Evolutionary conservation across 352 stramenopile genomes (phyloP).

Genomic region (Globisporangium orthogonon): DNA sequence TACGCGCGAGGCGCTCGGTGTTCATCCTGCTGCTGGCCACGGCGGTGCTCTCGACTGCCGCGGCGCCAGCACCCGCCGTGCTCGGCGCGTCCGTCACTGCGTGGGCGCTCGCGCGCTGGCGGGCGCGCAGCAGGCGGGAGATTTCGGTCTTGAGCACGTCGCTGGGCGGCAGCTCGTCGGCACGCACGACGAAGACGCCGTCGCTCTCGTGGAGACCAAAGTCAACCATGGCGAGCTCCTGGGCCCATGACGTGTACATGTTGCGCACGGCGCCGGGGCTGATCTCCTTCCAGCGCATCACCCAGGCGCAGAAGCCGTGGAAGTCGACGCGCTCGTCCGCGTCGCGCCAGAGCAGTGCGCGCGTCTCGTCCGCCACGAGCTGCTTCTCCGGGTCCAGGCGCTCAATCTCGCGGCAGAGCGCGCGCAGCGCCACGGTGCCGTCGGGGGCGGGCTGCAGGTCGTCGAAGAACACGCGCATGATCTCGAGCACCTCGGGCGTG

Average conservation of each 20-base stretch:
- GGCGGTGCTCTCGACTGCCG: conserved; percentile 2
- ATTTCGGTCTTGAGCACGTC: conserved; percentile 26
- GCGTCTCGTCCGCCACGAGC: conserved; percentile 41
- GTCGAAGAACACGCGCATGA: conserved; percentile 77
- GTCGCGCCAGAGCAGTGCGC: conserved; percentile 34
- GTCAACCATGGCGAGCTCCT: conserved; percentile 61
- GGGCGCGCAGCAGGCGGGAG: conserved; percentile 11
- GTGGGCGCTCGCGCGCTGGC: conserved; percentile 2
- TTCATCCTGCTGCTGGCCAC: neutral
- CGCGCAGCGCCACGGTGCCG: conserved; percentile 43
- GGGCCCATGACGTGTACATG: conserved; percentile 74
- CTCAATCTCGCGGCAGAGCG: conserved; percentile 56
- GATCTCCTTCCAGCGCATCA: conserved; percentile 78
- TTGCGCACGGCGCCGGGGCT: conserved; percentile 55
- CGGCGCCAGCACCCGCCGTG: neutral
- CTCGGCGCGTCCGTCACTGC: conserved; percentile 3
- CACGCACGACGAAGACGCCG: conserved; percentile 56
- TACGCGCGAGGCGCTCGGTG: neutral
- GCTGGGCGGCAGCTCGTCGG: conserved; percentile 25
- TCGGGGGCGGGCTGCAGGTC: conserved; percentile 44
- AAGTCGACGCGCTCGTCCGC: conserved; percentile 52
- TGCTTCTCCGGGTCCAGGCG: conserved; percentile 46
- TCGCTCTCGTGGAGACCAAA: conserved; percentile 68
- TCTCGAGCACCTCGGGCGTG: conserved; percentile 75
- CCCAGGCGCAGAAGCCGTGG: conserved; percentile 58